phyloP scores from a whole-genome alignment of 495 filamentous ascomycete genomes.

The Podospora comata region DNA sequence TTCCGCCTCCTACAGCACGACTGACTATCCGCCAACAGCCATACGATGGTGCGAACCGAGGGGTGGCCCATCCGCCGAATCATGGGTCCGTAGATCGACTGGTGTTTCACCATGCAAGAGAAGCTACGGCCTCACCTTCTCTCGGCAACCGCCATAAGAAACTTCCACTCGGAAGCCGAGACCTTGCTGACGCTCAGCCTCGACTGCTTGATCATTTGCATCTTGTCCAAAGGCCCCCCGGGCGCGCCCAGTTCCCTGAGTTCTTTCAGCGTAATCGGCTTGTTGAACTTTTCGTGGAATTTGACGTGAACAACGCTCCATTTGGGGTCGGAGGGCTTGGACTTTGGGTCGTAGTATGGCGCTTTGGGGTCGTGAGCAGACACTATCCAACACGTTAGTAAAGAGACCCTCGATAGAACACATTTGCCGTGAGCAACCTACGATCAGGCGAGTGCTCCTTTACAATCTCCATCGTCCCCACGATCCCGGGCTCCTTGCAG shows the following conservation, averaged over 20 bases:
- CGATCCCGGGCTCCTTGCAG: constrained; percentile 85
- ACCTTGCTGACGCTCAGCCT: constrained; percentile 84
- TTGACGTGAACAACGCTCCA: constrained; percentile 88
- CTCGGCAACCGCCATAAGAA: constrained; percentile 59
- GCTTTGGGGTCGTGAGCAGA: constrained; percentile 72
- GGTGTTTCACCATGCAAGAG: neutral
- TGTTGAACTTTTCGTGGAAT: constrained; percentile 75
- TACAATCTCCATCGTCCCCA: constrained; percentile 91
- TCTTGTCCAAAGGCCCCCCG: constrained; percentile 66
- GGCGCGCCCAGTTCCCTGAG: constrained; percentile 60
- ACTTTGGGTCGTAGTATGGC: constrained; percentile 81
- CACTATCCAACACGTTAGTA: constrained; percentile 46
- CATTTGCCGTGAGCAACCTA: constrained; percentile 37
- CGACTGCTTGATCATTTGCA: constrained; percentile 77
- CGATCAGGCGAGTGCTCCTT: constrained; percentile 74
- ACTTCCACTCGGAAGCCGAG: constrained; percentile 70
- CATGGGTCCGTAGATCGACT: no score
- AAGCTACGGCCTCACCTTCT: constrained; percentile 23
- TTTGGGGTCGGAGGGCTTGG: constrained; percentile 68
- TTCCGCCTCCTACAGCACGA: no score
- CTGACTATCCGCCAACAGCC: no score
- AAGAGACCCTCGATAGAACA: neutral
- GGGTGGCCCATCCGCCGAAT: no score
- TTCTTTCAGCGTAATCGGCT: constrained; percentile 68
- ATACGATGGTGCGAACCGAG: no score